phyloP scores from a whole-genome alignment of 495 filamentous ascomycete genomes.

The Cercophora newfieldiana region DNA sequence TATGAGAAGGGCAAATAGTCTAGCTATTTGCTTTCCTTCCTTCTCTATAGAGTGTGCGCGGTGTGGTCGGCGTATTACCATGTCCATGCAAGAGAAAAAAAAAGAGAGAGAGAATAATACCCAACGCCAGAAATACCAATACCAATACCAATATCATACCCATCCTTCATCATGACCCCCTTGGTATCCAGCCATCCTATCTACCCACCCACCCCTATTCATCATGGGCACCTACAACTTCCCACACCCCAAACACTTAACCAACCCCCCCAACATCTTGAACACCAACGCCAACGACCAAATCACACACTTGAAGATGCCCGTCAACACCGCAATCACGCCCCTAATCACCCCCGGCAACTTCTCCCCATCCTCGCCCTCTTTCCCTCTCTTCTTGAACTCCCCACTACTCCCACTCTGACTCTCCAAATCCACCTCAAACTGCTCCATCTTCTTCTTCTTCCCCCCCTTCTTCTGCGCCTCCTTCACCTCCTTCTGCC shows the following conservation, averaged over 20 bases:
- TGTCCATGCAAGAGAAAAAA: neutral
- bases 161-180: neutral
- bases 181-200: neutral
- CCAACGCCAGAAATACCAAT: neutral
- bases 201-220: neutral
- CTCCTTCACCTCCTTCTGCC: slow-evolving; percentile 25
- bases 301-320: slow-evolving; percentile 48
- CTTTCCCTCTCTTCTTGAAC: slow-evolving; percentile 36
- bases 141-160: slow-evolving; percentile 4
- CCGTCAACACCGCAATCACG: slow-evolving; percentile 40
- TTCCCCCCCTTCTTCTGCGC: slow-evolving; percentile 22
- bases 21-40: slow-evolving; percentile 20
- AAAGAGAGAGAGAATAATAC: slow-evolving; percentile 1
- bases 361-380: slow-evolving; percentile 40
- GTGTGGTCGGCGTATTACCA: slow-evolving; percentile 1
- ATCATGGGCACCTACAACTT: slow-evolving; percentile 33
- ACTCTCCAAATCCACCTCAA: slow-evolving; percentile 58
- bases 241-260: slow-evolving; percentile 40
- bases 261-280: slow-evolving; percentile 42
- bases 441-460: slow-evolving; percentile 47
- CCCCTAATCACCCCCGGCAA: slow-evolving; percentile 40
- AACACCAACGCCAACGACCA: slow-evolving; percentile 49
- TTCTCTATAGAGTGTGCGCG: neutral
- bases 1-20: slow-evolving; percentile 17
- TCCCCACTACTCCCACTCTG: slow-evolving; percentile 52